phyloP scores from a whole-genome alignment of 1,139 yeast genomes.

The Trichomonascaceae sp. region DNA sequence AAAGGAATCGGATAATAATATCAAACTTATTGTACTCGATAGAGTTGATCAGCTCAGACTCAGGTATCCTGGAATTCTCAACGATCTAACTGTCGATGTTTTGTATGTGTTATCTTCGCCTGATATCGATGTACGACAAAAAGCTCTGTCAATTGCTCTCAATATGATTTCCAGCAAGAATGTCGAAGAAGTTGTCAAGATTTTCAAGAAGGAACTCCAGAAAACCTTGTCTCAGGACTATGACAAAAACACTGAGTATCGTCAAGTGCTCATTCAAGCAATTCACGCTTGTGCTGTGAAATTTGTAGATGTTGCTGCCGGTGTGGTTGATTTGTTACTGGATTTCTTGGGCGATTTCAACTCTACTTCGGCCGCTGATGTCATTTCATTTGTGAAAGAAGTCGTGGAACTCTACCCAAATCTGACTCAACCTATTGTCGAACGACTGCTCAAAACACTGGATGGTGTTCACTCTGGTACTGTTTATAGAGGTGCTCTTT shows the following conservation, averaged over 20 bases:
- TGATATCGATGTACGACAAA: constrained; percentile 84
- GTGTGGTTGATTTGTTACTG: constrained; percentile 79
- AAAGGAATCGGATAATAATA: constrained; percentile 88
- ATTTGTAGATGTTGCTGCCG: constrained; percentile 86
- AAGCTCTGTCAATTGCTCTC: constrained; percentile 78
- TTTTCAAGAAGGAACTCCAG: constrained; percentile 85
- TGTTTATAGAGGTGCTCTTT: constrained; percentile 86
- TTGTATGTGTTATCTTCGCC: constrained; percentile 80
- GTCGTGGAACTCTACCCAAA: constrained; percentile 90
- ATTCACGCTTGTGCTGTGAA: constrained; percentile 85
- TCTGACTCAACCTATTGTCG: constrained; percentile 60
- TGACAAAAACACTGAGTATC: constrained; percentile 77
- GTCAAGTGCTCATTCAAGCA: constrained; percentile 81
- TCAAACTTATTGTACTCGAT: constrained; percentile 85
- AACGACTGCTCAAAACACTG: constrained; percentile 57
- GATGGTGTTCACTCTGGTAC: constrained; percentile 75
- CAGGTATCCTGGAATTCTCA: constrained; percentile 76
- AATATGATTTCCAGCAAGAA: constrained; percentile 79
- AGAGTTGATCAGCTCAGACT: constrained; percentile 72
- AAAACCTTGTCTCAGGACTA: constrained; percentile 57
- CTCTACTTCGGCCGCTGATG: constrained; percentile 83
- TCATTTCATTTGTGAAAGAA: constrained; percentile 82
- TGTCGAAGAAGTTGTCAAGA: constrained; percentile 88
- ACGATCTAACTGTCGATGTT: constrained; percentile 79
- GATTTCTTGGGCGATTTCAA: constrained; percentile 83